Conservation (phyloP, 495 filamentous ascomycete genomes). For the Trichoderma erinaceum region DNA sequence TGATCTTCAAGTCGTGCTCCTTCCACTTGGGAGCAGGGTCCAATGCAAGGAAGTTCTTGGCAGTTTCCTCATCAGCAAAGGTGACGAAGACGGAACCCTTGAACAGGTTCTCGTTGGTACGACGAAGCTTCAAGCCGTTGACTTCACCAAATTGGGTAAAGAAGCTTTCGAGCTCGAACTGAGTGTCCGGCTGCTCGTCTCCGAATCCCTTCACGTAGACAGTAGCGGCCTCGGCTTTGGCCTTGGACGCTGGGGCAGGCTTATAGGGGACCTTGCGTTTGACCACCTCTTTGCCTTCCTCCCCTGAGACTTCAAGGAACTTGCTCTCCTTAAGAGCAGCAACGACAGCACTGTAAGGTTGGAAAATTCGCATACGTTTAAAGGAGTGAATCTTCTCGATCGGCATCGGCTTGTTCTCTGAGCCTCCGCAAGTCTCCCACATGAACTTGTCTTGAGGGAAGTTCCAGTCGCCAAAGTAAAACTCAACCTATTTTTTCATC, state of each 20-base stretch:
- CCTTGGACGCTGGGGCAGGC: constrained; percentile 24
- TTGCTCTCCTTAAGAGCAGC: constrained; percentile 71
- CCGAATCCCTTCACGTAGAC: constrained; percentile 80
- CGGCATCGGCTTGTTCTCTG: constrained; percentile 69
- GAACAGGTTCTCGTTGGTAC: constrained; percentile 59
- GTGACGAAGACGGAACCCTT: constrained; percentile 96
- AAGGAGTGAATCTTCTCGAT: constrained; percentile 73
- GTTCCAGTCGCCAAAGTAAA: constrained; percentile 95
- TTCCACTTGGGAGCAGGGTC: constrained; percentile 81
- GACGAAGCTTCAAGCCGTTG: constrained; percentile 82
- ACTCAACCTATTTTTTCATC: constrained; percentile 66
- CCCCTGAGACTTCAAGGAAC: constrained; percentile 54
- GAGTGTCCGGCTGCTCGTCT: constrained; percentile 65
- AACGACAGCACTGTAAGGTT: constrained; percentile 73
- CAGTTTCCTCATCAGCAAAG: constrained; percentile 67
- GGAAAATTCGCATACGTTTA: constrained; percentile 90
- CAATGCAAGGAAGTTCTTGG: constrained; percentile 68
- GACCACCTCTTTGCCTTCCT: constrained; percentile 51
- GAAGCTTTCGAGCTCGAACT: constrained; percentile 90
- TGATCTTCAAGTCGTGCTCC: constrained; percentile 63
- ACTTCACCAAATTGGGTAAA: constrained; percentile 74
- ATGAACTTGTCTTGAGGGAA: constrained; percentile 83
- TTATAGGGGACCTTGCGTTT: constrained; percentile 67
- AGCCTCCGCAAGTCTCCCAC: constrained; percentile 65
- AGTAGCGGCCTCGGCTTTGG: constrained; percentile 30